A percentile compares a stretch with the other conserved stretches of the same genome.
Conservation (phyloP, 768 basidiomycete species). For the Tylopilus balloui region DNA sequence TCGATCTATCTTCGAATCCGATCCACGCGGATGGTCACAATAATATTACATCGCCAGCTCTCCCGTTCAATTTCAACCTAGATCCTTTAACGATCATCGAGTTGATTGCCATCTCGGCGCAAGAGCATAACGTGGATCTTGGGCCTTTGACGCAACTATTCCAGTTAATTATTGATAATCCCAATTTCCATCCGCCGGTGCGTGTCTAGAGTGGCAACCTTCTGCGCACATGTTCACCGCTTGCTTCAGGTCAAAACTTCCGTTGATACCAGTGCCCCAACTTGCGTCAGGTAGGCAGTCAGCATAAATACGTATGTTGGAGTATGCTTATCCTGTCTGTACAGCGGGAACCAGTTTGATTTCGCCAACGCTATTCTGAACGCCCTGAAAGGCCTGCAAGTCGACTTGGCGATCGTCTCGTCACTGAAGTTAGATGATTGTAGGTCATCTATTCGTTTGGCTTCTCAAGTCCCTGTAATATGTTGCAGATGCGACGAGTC, state of each 20-base stretch:
- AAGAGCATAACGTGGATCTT: slow-evolving; percentile 53
- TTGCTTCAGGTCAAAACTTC: slow-evolving; percentile 46
- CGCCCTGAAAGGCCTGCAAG: slow-evolving; percentile 55
- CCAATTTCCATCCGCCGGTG: slow-evolving; percentile 50
- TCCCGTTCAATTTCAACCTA: slow-evolving; percentile 63
- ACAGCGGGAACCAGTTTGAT: slow-evolving; percentile 64
- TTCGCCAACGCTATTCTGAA: slow-evolving; percentile 55
- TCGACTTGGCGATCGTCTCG: slow-evolving; percentile 53
- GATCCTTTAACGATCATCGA: slow-evolving; percentile 59
- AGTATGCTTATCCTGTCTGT: slow-evolving; percentile 8
- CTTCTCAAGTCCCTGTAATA: slow-evolving; percentile 1
- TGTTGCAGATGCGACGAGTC: slow-evolving; percentile 46
- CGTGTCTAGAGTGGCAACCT: background rate
- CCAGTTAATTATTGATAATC: slow-evolving; percentile 48
- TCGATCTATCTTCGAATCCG: slow-evolving; percentile 52
- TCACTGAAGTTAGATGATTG: slow-evolving; percentile 63
- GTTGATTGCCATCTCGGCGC: slow-evolving; percentile 47
- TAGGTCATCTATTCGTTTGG: slow-evolving; percentile 27
- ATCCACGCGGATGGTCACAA: slow-evolving; percentile 58
- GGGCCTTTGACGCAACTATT: slow-evolving; percentile 55
- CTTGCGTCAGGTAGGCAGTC: slow-evolving; percentile 52
- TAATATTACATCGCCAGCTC: slow-evolving; percentile 48
- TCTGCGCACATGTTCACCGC: background rate
- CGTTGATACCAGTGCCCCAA: slow-evolving; percentile 48
- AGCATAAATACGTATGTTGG: background rate